A percentile compares a stretch with the other conserved stretches of the same genome.
Conservation (phyloP, 768 basidiomycete species). For the Leccinum obscurum region DNA sequence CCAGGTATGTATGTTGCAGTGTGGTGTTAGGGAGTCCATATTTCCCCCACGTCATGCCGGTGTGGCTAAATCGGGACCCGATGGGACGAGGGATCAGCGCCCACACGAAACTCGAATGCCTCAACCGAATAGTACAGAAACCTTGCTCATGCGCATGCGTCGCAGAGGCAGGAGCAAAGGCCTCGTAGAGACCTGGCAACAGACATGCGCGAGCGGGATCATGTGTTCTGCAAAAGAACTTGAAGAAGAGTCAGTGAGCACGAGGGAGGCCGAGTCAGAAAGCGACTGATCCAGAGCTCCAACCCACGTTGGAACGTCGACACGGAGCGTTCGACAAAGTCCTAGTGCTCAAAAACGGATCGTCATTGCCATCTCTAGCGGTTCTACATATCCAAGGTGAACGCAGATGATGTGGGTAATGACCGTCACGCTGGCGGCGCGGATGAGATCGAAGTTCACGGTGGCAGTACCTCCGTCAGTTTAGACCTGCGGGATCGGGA, state of each 20-base stretch:
- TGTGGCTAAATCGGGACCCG: not conserved
- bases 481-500: not conserved
- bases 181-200: slow-evolving; percentile 37
- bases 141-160: slow-evolving; percentile 28
- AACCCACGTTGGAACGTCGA: not conserved
- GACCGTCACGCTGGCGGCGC: not conserved
- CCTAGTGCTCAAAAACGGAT: slow-evolving; percentile 16
- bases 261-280: slow-evolving; percentile 26
- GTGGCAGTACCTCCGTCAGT: not conserved
- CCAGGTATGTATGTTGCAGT: not conserved
- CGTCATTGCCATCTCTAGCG: slow-evolving; percentile 33
- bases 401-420: not conserved
- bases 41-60: not conserved
- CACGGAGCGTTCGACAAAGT: not conserved
- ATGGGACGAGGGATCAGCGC: not conserved
- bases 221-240: slow-evolving; percentile 25
- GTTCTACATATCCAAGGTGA: not conserved
- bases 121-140: slow-evolving; percentile 25
- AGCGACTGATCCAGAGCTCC: slow-evolving; percentile 2
- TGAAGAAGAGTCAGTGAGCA: slow-evolving; percentile 18
- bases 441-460: not conserved
- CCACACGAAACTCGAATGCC: slow-evolving; percentile 15
- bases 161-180: slow-evolving; percentile 32
- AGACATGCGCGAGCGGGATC: slow-evolving; percentile 24
- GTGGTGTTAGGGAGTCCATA: not conserved